Percentiles rank a stretch among this genome's conserved stretches.
Evolutionary conservation across 345 rosid species (phyloP).

Genomic region (Syzygium aromaticum): DNA sequence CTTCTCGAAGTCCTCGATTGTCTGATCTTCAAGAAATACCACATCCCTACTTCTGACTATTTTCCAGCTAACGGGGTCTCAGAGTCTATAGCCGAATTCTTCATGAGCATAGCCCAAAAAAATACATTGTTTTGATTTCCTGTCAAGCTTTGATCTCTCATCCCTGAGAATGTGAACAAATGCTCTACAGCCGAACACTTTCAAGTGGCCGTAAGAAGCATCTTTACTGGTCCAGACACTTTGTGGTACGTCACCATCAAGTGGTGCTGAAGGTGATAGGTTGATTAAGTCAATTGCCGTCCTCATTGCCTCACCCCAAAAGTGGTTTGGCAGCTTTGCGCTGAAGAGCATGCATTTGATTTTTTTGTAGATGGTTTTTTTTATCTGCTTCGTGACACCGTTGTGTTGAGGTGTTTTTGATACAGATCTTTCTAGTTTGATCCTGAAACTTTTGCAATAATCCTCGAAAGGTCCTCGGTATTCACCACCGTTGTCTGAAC

Average conservation of each 20-base stretch:
- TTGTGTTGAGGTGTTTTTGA: not conserved
- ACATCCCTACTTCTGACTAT: not conserved
- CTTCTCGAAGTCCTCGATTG: not conserved
- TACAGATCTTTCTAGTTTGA: not conserved
- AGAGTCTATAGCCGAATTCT: not conserved
- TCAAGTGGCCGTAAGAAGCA: not conserved
- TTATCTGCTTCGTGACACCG: accelerated
- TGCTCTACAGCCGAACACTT: not conserved
- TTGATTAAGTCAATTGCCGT: not conserved
- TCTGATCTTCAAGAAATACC: not conserved
- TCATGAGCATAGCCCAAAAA: not conserved
- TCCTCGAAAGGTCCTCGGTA: not conserved
- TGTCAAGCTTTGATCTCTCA: not conserved
- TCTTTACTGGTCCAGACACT: not conserved
- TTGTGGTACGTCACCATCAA: too few relatives aligned
- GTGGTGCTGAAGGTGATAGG: not conserved
- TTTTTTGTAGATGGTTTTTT: not conserved
- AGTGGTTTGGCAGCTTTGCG: not conserved
- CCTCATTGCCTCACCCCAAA: not conserved
- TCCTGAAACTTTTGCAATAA: not conserved
- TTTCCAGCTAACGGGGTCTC: not conserved
- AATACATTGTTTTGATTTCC: not conserved
- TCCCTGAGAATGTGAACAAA: not conserved
- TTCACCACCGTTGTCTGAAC: not conserved
- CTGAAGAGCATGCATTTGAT: not conserved